Base-by-base conservation (phyloP, 371 early-diverging fungal species). In the Phascolomyces articulosus region DNA sequence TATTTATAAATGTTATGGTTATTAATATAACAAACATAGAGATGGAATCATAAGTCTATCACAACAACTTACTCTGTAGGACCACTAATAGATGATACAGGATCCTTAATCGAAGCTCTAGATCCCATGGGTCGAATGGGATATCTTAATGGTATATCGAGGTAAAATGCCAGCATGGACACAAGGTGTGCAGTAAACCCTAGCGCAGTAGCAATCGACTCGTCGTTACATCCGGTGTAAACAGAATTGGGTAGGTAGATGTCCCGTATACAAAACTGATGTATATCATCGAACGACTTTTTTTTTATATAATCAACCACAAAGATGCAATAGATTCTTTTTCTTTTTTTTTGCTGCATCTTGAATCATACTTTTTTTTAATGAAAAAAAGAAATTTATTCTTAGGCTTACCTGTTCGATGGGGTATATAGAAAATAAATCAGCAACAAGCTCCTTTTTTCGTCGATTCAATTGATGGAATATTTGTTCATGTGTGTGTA, bases 91-190 rank as follows among this genome's bases (percentile, higher is more conserved):
- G 84, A 58, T 1, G 90, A 85, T 18, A 94, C 83, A 13, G 85
- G 80, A 64, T 94, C 95, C 20, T 71, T 55, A 28, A 95, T 86
- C 31, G 78, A 80, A n/a, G 93, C 87, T 26, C 91, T 79, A 0
- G 92, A 92, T 0, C 92, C 89, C 91, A 91, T 92, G 0, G 90
- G 87, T 6, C 74, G 83, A 11, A 92, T 85, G 4, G 92, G 92
- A 67, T 93, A 95, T 63, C 92, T 77, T 29, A 93, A 63, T 0
- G 93, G 91, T 18, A 93, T 80, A 27, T 82, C 83, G 20, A 93
- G 78, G 57, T 92, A 93, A 68, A 78, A 85, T 0, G 93, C 90
- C 38, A 95, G 63, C 85, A 93, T 85, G 41, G 75, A 73, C 0
- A 92, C 85, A 6, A 91, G 72, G 68, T 95, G 93, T 40, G 86